Evolutionary conservation across 371 early-diverging fungal species (phyloP).

Genomic region (Mortierella sp.): DNA sequence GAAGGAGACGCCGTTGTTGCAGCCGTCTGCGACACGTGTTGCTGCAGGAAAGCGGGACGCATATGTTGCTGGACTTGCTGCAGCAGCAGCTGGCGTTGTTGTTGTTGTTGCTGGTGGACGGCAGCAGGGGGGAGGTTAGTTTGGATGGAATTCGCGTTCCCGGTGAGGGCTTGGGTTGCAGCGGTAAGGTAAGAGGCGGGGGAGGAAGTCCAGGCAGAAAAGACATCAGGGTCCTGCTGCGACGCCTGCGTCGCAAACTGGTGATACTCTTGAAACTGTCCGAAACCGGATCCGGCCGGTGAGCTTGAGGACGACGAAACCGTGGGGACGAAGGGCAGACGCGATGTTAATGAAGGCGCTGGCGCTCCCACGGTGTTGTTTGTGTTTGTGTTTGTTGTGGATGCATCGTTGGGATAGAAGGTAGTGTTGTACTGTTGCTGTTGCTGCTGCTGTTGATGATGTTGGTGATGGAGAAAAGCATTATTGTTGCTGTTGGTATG

Average conservation of each 20-base stretch:
- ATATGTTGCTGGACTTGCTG: conserved; percentile 17
- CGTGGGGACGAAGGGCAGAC: conserved; percentile 10
- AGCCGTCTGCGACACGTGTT: conserved; percentile 12
- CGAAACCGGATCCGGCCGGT: conserved; percentile 16
- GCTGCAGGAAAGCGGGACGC: conserved; percentile 7
- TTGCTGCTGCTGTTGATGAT: not conserved
- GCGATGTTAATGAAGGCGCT: not conserved
- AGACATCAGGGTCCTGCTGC: conserved; percentile 29
- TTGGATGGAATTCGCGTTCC: conserved; percentile 21
- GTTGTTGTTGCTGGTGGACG: conserved; percentile 1
- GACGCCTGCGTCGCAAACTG: conserved; percentile 14
- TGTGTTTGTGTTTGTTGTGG: not conserved
- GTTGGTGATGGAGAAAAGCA: not conserved
- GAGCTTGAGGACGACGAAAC: not conserved
- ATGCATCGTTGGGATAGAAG: not conserved
- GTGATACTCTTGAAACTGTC: conserved; percentile 27
- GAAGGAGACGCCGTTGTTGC: not conserved
- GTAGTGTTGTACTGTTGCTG: not conserved
- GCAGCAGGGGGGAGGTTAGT: conserved; percentile 21
- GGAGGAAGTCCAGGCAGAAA: conserved; percentile 30
- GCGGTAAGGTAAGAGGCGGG: conserved; percentile 39
- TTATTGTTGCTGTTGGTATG: conserved; percentile 9
- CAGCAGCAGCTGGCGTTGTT: conserved; percentile 4
- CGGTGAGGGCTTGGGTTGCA: conserved; percentile 32
- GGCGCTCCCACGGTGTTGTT: not conserved